Evolutionary conservation across 2,329 filamentous ascomycete genomes (phyloP).

Genomic region (Sporothrix pseudoabietina): DNA sequence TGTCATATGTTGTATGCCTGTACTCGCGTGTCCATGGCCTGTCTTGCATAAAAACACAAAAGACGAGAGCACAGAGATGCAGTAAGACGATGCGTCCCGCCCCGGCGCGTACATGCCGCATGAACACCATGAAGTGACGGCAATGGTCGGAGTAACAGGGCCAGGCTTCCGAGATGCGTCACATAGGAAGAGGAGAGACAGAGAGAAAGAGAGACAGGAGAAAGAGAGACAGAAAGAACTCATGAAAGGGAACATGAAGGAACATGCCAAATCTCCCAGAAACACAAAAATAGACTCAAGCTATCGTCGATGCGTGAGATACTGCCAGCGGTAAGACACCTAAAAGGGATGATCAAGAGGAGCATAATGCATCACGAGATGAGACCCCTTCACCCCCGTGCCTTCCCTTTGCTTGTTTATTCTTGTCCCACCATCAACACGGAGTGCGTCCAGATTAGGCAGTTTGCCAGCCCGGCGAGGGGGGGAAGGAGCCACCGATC

Average conservation of each 20-base stretch:
- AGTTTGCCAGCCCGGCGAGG: background rate
- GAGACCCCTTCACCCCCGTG: background rate
- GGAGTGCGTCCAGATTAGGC: constrained; percentile 12
- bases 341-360: background rate
- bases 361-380: constrained; percentile 14
- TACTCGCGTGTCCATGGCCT: background rate
- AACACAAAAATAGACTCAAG: constrained; percentile 22
- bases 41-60: background rate
- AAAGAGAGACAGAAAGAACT: background rate
- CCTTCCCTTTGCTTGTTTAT: background rate
- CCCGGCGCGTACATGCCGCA: constrained; percentile 11
- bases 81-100: constrained; percentile 7
- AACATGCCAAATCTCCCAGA: constrained; percentile 15
- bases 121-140: constrained; percentile 14
- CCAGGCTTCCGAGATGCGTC: background rate
- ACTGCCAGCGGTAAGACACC: background rate
- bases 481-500: constrained; percentile 12
- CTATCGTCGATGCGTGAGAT: background rate
- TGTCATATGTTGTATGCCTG: background rate
- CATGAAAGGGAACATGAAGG: background rate
- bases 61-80: background rate
- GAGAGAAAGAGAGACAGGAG: background rate
- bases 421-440: background rate
- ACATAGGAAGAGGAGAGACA: background rate
- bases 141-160: background rate